A percentile compares a stretch with the other conserved stretches of the same genome.
Conservation (phyloP, 495 filamentous ascomycete species). For the Chaetomium tenue region DNA sequence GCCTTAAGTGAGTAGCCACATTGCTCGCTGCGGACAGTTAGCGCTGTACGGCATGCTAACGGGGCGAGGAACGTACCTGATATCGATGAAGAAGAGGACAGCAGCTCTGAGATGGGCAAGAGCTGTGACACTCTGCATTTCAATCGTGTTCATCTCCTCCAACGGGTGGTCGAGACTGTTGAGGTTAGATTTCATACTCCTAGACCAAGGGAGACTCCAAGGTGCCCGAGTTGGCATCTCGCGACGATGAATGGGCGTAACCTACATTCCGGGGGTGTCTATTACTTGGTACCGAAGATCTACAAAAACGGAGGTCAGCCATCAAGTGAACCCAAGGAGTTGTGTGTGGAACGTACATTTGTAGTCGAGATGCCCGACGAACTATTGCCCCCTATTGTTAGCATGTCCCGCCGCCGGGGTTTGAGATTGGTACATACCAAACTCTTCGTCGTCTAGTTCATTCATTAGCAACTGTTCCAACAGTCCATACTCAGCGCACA, state of each 20-base stretch:
- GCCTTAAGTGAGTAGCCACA: slow-evolving; percentile 92
- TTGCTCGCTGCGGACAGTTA: slow-evolving; percentile 64
- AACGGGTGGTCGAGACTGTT: slow-evolving; percentile 82
- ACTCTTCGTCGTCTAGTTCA: slow-evolving; percentile 74
- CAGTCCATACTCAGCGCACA: no score
- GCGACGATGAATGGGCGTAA: neutral
- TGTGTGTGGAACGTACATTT: slow-evolving; percentile 51
- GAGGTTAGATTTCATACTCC: slow-evolving; percentile 10
- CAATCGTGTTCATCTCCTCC: slow-evolving; percentile 99
- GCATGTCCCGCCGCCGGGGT: neutral
- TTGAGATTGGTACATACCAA: slow-evolving; percentile 42
- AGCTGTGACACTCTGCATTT: slow-evolving; percentile 95
- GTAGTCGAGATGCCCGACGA: slow-evolving; percentile 98
- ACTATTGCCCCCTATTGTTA: slow-evolving; percentile 83
- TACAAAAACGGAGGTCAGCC: neutral
- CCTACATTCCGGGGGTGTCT: slow-evolving; percentile 71
- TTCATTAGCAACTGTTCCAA: slow-evolving; percentile 3
- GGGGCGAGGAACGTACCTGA: slow-evolving; percentile 36
- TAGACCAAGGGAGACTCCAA: neutral
- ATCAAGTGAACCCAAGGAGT: neutral
- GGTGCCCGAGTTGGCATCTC: neutral
- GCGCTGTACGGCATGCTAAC: neutral
- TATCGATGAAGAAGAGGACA: slow-evolving; percentile 96
- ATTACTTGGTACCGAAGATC: slow-evolving; percentile 62
- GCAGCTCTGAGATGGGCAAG: slow-evolving; percentile 94